Base-by-base conservation (phyloP, 2,329 filamentous ascomycete species). In the Fusarium sp. region DNA sequence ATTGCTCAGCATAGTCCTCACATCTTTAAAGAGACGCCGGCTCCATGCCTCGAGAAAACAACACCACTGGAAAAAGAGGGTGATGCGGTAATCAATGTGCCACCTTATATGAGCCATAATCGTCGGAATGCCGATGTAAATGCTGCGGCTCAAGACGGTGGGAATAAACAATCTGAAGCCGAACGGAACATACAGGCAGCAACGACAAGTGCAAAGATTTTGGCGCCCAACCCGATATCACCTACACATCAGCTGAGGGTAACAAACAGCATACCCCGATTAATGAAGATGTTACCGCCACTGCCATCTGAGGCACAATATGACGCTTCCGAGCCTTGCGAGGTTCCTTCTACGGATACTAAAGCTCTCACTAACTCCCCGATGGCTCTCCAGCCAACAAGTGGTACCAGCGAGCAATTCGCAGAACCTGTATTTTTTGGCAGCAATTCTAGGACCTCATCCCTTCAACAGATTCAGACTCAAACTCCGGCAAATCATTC, bases 231-330 rank as follows among this genome's bases (percentile, higher is more conserved):
- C 47, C 84, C 84, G 16, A 82, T 86, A 6, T 87, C 84, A 18
- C 83, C 84, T 34, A 79, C 77, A 34, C 79, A 80, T 29, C 79
- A 83, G 66, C 78, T 86, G 20, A 83, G 79, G 54, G 77, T 84
- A 42, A 85, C 84, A 61, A 85, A 83, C 66, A 86, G 83, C 66
- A 84, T 85, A 54, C 83, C 85, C 9, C 81, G 82, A 43, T 76
- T 87, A 16, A 87, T 87, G 84, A 87, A 88, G 72, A 81, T 83
- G 24, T 70, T 87, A 44, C 86, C 86, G 16, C 79, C 83, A 16
- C 69, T 87, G 10, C 85, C 85, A 6, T 75, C 75, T 7, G 77
- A 79, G 34, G 62, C 62, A 14, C 46, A 59, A 14, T 10, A 8
- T 52, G 15, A 47, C 18, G 46, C 34, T 9, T 38, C 15, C 10